Base-by-base conservation (phyloP, 495 filamentous ascomycete species). In the Penicillium odoratum region DNA sequence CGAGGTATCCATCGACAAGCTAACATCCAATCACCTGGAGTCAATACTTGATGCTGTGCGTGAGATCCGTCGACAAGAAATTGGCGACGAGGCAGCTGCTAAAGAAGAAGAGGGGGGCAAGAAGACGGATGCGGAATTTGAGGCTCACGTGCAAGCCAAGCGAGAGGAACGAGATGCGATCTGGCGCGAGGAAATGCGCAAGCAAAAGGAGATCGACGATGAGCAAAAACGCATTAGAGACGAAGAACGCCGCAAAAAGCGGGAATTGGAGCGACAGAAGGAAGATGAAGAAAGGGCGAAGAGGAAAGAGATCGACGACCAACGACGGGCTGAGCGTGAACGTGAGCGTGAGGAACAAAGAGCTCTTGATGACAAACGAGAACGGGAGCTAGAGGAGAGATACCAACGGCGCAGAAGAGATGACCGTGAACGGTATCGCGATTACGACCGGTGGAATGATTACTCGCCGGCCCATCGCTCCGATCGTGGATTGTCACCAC, bases 121-220 rank as follows among this genome's bases (percentile, higher is more conserved):
- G 58, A 96, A 91, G 69, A 91, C 87, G 6, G 92, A 96, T 60
- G 88, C 87, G 46, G 88, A 92, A 52, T 96, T 93, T 64, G 89
- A 85, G 13, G 76, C 78, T 36, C 85, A 91, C 58, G 85, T 90
- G 1, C 84, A 83, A n/a, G 76, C 71, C n/a, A 83, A 85, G 56
- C 77, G 83, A 4, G 81, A 82, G 10, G 83, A 85, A 61, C 83
- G 88, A 47, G 87, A 87, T 25, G 84, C 79, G 31, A 73, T 84
- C 18, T 83, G 85, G 63, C 83, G 84, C 49, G 85, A 89, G 58
- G 81, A 87, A 40, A 74, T 84, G 55, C 80, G 82, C 55, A 83
- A 84, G 61, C 80, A 89, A 60, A 75, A 75, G 47, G 79, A 83
- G 57, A 72, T 83, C 29, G 84, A 90, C 46, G 86, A 88, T 53